These are phyloP conservation scores for Rosa hybrid DNA, from an alignment of 331 rosid genomes.

Conservation along the genomic window DNA sequence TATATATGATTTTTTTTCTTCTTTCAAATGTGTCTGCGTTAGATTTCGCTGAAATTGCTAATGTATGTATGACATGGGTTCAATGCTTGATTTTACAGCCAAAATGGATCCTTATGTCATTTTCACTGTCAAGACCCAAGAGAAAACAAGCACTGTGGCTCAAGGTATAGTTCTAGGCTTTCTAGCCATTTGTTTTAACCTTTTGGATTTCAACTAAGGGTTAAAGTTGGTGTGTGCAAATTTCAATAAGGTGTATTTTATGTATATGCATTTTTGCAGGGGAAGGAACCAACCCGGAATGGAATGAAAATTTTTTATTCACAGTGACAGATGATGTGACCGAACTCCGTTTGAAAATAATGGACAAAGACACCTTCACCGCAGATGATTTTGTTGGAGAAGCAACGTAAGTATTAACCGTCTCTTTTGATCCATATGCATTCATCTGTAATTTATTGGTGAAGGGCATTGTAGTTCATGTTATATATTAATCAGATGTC, in stretches of 20 bases:
- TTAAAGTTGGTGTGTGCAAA: no score
- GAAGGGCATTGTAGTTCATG: no score
- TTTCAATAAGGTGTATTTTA: no score
- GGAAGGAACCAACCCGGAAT: slow-evolving; percentile 59
- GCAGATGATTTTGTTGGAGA: slow-evolving; percentile 64
- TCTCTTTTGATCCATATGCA: slow-evolving; percentile 18
- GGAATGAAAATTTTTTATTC: slow-evolving; percentile 79
- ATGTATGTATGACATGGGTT: no score
- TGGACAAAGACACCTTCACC: slow-evolving; percentile 58
- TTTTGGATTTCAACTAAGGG: no score
- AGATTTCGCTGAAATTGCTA: no score
- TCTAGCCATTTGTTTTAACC: neutral
- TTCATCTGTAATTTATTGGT: neutral
- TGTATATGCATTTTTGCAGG: slow-evolving; percentile 34
- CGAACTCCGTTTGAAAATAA: slow-evolving; percentile 57
- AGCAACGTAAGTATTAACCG: slow-evolving; percentile 34
- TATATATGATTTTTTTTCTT: no score
- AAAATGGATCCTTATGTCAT: slow-evolving; percentile 77
- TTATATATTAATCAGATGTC: no score
- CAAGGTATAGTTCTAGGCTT: slow-evolving; percentile 37
- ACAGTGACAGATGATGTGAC: slow-evolving; percentile 53
- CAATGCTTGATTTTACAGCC: slow-evolving; percentile 31
- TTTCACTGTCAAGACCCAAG: slow-evolving; percentile 66
- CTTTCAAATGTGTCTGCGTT: no score
- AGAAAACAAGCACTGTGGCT: slow-evolving; percentile 68